phyloP scores from a whole-genome alignment of 306 rosid genomes.

The Begonia fuchsioides region DNA sequence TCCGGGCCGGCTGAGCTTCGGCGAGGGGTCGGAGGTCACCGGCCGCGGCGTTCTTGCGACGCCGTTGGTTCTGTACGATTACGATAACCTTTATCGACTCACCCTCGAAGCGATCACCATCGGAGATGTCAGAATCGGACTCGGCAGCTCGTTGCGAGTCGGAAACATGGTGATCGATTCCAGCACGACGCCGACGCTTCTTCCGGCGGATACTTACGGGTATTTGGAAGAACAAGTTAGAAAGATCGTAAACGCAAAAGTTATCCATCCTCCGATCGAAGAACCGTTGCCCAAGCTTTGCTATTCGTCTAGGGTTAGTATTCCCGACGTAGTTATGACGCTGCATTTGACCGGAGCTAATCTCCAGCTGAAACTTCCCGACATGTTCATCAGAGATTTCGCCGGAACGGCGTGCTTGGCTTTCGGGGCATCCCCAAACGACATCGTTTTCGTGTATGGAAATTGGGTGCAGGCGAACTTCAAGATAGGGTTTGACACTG shows the following conservation, averaged over 20 bases:
- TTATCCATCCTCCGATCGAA: neutral
- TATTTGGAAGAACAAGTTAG: neutral
- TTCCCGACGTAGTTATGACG: neutral
- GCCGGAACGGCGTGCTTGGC: neutral
- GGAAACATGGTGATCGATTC: neutral
- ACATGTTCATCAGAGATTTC: neutral
- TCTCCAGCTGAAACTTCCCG: neutral
- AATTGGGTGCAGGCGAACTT: neutral
- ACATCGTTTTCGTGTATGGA: neutral
- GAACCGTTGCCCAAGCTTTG: neutral
- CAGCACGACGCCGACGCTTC: neutral
- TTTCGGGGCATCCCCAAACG: neutral
- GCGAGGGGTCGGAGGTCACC: constrained; percentile 11
- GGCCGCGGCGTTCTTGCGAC: constrained; percentile 17
- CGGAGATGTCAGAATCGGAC: constrained; percentile 17
- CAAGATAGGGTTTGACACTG: neutral
- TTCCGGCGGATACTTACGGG: neutral
- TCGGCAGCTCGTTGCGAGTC: neutral
- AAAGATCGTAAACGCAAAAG: neutral
- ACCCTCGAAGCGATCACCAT: constrained; percentile 37
- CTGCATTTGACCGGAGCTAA: neutral
- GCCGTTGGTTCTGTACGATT: constrained; percentile 10
- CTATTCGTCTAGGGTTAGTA: neutral
- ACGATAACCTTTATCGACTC: constrained; percentile 14
- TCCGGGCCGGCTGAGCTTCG: constrained; percentile 34